Evolutionary conservation across 495 filamentous ascomycete species (phyloP).

Genomic region (Schizothecium vesticola): DNA sequence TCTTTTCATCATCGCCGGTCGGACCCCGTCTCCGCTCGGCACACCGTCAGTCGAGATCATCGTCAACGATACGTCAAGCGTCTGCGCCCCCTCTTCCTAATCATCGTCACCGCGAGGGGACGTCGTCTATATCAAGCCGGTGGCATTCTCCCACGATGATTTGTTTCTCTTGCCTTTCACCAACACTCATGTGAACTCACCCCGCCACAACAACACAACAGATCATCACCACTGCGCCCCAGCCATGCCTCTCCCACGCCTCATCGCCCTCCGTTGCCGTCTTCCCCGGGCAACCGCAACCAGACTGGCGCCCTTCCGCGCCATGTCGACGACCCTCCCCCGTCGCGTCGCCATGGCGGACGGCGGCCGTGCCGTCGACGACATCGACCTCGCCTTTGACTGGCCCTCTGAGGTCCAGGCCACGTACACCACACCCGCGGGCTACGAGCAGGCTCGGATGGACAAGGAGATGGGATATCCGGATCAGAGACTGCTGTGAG

Average conservation of each 20-base stretch:
- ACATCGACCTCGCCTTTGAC: slow-evolving; percentile 27
- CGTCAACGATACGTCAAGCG: slow-evolving; percentile 8
- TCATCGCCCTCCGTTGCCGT: background rate
- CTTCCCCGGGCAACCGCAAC: background rate
- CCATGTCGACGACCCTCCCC: background rate
- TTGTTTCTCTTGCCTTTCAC: background rate
- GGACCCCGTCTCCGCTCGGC: background rate
- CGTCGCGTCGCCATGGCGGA: slow-evolving; percentile 9
- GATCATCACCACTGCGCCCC: background rate
- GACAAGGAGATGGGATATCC: slow-evolving; percentile 7
- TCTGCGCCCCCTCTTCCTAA: too few species aligned
- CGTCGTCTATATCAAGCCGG: background rate
- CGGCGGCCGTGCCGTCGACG: slow-evolving; percentile 9
- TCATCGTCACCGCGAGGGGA: background rate
- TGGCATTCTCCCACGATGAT: background rate
- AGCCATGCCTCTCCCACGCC: background rate
- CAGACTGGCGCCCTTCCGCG: background rate
- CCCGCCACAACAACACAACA: background rate
- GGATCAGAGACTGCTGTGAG: background rate
- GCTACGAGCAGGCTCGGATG: background rate
- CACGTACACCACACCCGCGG: slow-evolving; percentile 9
- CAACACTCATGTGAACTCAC: background rate
- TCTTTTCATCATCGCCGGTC: background rate
- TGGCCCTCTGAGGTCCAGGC: slow-evolving; percentile 22
- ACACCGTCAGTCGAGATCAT: background rate